A percentile compares a stretch with the other conserved stretches of the same genome.
Conservation (phyloP, 495 filamentous ascomycete species). For the Podospora pseudopauciseta region DNA sequence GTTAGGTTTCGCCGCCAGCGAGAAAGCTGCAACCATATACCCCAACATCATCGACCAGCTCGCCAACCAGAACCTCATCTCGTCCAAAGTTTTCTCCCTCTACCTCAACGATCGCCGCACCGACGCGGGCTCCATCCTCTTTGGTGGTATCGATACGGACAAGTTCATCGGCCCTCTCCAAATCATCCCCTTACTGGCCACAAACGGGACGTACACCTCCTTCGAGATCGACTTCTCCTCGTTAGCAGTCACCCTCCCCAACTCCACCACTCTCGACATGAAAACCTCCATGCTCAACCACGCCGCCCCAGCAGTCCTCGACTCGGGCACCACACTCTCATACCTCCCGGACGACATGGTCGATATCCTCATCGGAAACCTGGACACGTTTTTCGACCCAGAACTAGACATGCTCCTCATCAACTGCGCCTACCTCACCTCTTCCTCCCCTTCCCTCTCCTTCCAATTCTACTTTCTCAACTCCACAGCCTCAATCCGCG, state of each 20-base stretch:
- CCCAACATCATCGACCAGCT: conserved; percentile 75
- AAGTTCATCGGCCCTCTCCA: conserved; percentile 75
- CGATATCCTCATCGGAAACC: conserved; percentile 51
- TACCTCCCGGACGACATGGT: conserved; percentile 70
- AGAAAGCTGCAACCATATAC: conserved; percentile 63
- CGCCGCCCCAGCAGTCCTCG: conserved; percentile 62
- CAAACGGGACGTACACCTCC: conserved; percentile 33
- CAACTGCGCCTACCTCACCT: conserved; percentile 46
- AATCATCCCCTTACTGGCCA: conserved; percentile 62
- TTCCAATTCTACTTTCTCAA: conserved; percentile 50
- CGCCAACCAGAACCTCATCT: conserved; percentile 64
- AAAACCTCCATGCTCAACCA: conserved; percentile 37
- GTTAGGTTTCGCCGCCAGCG: conserved; percentile 76
- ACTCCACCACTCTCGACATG: conserved; percentile 35
- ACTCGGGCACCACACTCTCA: conserved; percentile 78
- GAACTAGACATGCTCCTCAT: conserved; percentile 44
- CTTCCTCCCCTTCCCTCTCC: conserved; percentile 30
- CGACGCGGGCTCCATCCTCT: conserved; percentile 74
- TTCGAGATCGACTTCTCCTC: conserved; percentile 41
- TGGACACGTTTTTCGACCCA: conserved; percentile 51
- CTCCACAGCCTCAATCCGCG: conserved; percentile 55
- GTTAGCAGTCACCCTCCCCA: conserved; percentile 31
- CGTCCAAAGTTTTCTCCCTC: conserved; percentile 79
- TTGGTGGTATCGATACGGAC: conserved; percentile 82
- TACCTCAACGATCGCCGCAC: conserved; percentile 66